A percentile compares a stretch with the other conserved stretches of the same genome.
These are phyloP conservation scores for Davidsoniella australis DNA, from an alignment of 2,329 filamentous ascomycete species.

Conservation along the genomic window DNA sequence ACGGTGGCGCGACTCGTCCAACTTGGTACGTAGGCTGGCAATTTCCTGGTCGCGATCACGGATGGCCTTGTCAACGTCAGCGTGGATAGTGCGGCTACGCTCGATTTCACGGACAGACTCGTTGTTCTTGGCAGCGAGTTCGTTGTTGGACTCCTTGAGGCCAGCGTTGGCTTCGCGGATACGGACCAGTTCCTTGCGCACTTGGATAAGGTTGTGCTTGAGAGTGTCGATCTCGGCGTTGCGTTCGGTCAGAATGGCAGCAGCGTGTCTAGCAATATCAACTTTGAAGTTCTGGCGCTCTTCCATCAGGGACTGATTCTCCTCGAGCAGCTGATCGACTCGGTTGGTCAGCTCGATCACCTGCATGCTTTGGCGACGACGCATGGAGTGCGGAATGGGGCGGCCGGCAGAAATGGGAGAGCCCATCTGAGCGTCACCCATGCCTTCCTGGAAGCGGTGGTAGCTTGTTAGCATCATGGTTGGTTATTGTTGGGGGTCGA, in stretches of 20 bases:
- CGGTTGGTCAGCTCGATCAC: constrained; percentile 76
- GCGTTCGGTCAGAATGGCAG: constrained; percentile 58
- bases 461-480: constrained; percentile 12
- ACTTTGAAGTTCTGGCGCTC: constrained; percentile 55
- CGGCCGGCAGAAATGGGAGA: constrained; percentile 85
- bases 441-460: constrained; percentile 55
- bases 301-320: constrained; percentile 66
- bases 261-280: constrained; percentile 45
- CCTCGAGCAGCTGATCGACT: constrained; percentile 68
- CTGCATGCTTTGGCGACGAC: constrained; percentile 94
- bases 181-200: constrained; percentile 67
- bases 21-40: constrained; percentile 55
- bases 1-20: constrained; percentile 52
- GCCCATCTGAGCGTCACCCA: constrained; percentile 69
- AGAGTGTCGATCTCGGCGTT: constrained; percentile 76
- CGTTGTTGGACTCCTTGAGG: constrained; percentile 59
- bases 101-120: constrained; percentile 53
- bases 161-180: constrained; percentile 70
- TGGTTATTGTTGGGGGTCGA: neutral
- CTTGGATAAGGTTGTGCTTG: constrained; percentile 57
- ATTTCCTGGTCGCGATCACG: constrained; percentile 75
- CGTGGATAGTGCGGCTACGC: constrained; percentile 45
- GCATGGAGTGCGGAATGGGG: constrained; percentile 64
- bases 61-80: constrained; percentile 40
- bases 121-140: constrained; percentile 54